Conservation (phyloP, 2,329 filamentous ascomycete species). For the Didymella exigua region DNA sequence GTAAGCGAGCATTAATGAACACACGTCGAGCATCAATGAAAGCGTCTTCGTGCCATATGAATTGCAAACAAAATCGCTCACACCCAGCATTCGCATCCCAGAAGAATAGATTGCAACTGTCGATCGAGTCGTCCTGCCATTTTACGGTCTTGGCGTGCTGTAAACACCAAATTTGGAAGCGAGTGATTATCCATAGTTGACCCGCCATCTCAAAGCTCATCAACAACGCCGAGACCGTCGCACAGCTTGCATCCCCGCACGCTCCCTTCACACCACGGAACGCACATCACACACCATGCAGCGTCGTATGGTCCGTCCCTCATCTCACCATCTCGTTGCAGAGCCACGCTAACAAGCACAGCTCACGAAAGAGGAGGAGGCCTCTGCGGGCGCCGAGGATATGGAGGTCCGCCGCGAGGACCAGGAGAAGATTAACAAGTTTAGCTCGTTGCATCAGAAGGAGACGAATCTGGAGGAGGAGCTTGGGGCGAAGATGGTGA, state of each 20-base stretch:
- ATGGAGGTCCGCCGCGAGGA: constrained; percentile 94
- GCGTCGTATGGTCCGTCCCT: constrained; percentile 52
- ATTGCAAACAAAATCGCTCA: neutral
- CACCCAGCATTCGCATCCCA: no score
- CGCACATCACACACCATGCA: constrained; percentile 40
- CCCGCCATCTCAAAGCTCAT: constrained; percentile 14
- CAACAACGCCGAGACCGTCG: constrained; percentile 12
- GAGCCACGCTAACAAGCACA: constrained; percentile 50
- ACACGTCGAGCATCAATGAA: neutral
- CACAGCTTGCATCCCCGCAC: neutral
- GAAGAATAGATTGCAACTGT: neutral
- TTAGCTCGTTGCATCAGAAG: constrained; percentile 90
- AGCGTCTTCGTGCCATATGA: no score
- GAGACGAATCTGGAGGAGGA: constrained; percentile 80
- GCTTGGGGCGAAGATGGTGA: constrained; percentile 76
- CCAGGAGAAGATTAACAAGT: constrained; percentile 98
- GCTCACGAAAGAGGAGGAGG: constrained; percentile 88
- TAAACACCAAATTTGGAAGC: constrained; percentile 13
- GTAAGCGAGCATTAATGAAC: neutral
- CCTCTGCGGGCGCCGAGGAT: constrained; percentile 72
- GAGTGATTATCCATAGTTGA: neutral
- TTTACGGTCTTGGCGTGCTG: constrained; percentile 6
- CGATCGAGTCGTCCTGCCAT: neutral
- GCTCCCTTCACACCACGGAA: neutral
- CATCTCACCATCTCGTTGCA: neutral